Evolutionary conservation across 148 eudicot genomes (phyloP).

Genomic region (Rhododendron kiyosumense): DNA sequence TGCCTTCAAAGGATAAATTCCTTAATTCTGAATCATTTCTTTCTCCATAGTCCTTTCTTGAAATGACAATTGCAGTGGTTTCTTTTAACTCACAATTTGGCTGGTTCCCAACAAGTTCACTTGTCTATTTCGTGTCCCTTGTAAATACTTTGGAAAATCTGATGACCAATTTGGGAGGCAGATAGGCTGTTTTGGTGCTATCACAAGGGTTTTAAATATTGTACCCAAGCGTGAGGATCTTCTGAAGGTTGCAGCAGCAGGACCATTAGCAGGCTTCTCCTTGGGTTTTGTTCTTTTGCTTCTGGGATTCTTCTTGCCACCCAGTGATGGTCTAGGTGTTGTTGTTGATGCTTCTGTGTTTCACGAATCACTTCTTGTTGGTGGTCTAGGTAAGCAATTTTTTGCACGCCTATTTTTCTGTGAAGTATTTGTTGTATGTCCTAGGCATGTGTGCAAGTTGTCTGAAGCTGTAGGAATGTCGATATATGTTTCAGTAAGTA

Average conservation of each 20-base stretch:
- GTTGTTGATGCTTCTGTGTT: constrained; percentile 83
- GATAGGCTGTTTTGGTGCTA: constrained; percentile 99
- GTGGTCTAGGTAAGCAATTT: constrained; percentile 71
- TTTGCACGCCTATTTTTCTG: background rate
- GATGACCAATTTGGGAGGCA: constrained; percentile 54
- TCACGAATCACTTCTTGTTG: constrained; percentile 93
- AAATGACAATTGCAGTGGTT: background rate
- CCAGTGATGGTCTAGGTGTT: constrained; percentile 78
- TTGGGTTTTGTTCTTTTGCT: constrained; percentile 76
- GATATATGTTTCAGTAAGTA: background rate
- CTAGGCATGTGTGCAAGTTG: background rate
- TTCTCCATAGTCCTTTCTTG: background rate
- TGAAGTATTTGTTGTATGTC: background rate
- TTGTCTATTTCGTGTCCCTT: background rate
- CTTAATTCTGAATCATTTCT: background rate
- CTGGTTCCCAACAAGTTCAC: background rate
- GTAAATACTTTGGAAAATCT: constrained; percentile 19
- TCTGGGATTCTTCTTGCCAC: constrained; percentile 81
- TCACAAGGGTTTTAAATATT: constrained; percentile 80
- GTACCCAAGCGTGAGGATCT: constrained; percentile 90
- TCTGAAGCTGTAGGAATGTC: background rate
- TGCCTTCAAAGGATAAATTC: background rate
- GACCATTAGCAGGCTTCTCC: constrained; percentile 85
- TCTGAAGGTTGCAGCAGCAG: constrained; percentile 88
- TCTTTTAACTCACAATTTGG: background rate